Conservation (phyloP, 1,284 basidiomycete species). For the Wallemia ichthyophaga region DNA sequence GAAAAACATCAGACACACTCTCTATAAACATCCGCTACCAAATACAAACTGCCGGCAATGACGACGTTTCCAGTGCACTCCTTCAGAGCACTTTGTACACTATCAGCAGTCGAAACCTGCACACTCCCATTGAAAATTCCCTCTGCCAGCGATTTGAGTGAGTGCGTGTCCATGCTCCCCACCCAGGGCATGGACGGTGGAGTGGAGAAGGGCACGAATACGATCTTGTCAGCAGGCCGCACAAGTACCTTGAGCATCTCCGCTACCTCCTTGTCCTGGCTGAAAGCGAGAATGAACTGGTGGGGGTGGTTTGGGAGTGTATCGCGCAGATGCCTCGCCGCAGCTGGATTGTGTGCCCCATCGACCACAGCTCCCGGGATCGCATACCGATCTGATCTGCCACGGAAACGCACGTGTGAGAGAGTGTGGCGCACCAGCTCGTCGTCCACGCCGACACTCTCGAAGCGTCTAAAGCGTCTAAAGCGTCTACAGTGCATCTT, state of each 20-base stretch:
- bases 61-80: conserved; percentile 22
- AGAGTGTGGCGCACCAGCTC: conserved; percentile 14
- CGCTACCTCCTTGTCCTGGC: conserved; percentile 27
- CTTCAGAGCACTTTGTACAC: conserved; percentile 6
- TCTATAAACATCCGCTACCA: conserved; percentile 64
- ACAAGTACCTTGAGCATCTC: conserved; percentile 39
- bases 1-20: conserved; percentile 10
- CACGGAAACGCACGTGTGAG: conserved; percentile 10
- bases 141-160: conserved; percentile 21
- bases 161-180: conserved; percentile 24
- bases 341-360: conserved; percentile 83
- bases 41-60: conserved; percentile 64
- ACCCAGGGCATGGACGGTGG: conserved; percentile 85
- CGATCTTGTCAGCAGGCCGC: conserved; percentile 20
- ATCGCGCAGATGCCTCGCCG: conserved; percentile 33
- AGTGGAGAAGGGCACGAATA: conserved; percentile 28
- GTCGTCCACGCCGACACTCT: background rate
- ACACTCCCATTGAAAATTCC: conserved; percentile 13
- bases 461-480: background rate
- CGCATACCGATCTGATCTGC: conserved; percentile 24
- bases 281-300: conserved; percentile 6
- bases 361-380: conserved; percentile 45
- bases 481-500: conserved; percentile 24
- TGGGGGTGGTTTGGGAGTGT: conserved; percentile 15
- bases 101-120: conserved; percentile 5